Evolutionary conservation across 2,329 filamentous ascomycete species (phyloP).

Genomic region (Colletotrichum trifolii): DNA sequence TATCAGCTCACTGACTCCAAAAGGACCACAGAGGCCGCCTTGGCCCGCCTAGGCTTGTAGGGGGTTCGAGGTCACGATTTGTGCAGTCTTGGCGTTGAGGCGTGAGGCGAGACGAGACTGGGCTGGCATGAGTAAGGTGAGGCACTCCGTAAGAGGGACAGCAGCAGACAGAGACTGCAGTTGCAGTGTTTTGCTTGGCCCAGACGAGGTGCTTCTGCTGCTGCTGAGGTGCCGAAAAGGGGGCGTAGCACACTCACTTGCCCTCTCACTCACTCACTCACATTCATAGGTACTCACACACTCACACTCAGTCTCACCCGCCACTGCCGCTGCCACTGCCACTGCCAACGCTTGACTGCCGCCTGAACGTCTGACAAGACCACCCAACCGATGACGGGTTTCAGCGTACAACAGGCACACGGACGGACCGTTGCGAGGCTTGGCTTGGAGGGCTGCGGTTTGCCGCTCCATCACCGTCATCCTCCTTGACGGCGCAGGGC

Average conservation of each 20-base stretch:
- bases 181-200: conserved; percentile 1
- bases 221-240: neutral
- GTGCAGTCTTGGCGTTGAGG: conserved; percentile 19
- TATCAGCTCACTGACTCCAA: conserved; percentile 35
- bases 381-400: neutral
- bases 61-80: conserved; percentile 9
- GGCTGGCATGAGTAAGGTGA: neutral
- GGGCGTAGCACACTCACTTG: neutral
- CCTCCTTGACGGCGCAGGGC: too few relatives aligned
- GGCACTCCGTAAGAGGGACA: neutral
- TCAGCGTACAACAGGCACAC: neutral
- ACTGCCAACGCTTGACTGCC: conserved; percentile 5
- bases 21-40: conserved; percentile 28
- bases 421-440: neutral
- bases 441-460: conserved; percentile 1
- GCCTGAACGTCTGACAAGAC: neutral
- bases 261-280: neutral
- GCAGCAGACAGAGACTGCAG: neutral
- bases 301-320: neutral
- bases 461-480: neutral
- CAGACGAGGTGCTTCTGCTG: neutral
- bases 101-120: neutral
- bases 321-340: conserved; percentile 1
- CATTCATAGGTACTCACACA: too few relatives aligned
- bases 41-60: conserved; percentile 22